Percentiles rank a stretch among this genome's conserved stretches.
phyloP scores from a whole-genome alignment of 352 stramenopile genomes.

The Saprolegnia parasitica region DNA sequence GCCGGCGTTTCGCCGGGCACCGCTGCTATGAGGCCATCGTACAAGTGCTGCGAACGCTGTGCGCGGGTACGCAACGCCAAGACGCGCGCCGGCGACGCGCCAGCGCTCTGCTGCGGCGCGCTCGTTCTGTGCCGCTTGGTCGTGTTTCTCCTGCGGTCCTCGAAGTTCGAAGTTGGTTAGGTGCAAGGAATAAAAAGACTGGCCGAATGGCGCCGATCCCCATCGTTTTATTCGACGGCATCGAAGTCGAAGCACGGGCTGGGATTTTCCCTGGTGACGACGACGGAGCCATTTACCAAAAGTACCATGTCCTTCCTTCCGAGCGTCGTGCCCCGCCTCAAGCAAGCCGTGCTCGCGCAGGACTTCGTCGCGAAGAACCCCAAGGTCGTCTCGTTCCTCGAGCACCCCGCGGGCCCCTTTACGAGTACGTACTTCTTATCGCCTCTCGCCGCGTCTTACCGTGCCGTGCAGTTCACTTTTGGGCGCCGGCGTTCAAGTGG shows the following conservation, averaged over 20 bases:
- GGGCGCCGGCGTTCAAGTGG: constrained; percentile 87
- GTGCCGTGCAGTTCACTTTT: constrained; percentile 75
- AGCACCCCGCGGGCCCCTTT: constrained; percentile 80
- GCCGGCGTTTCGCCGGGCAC: too few relatives aligned
- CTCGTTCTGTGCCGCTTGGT: too few relatives aligned
- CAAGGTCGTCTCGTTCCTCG: constrained; percentile 53
- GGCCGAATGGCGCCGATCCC: too few relatives aligned
- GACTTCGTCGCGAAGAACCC: constrained; percentile 66
- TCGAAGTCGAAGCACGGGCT: not conserved
- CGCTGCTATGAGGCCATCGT: too few relatives aligned
- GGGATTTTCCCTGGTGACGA: not conserved
- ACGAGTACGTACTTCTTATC: constrained; percentile 42
- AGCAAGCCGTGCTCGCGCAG: constrained; percentile 66
- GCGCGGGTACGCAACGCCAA: too few relatives aligned
- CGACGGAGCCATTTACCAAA: not conserved
- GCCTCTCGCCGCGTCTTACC: not conserved
- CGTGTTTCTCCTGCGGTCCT: too few relatives aligned
- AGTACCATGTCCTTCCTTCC: constrained; percentile 43
- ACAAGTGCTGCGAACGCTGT: too few relatives aligned
- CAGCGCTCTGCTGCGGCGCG: too few relatives aligned
- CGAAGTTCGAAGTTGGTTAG: too few relatives aligned
- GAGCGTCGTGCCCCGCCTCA: constrained; percentile 64
- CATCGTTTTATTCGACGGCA: too few relatives aligned
- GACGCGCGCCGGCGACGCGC: too few relatives aligned
- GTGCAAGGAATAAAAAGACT: too few relatives aligned